Base-by-base conservation (phyloP, 2,329 filamentous ascomycete species). In the Trichoderma asperellum region DNA sequence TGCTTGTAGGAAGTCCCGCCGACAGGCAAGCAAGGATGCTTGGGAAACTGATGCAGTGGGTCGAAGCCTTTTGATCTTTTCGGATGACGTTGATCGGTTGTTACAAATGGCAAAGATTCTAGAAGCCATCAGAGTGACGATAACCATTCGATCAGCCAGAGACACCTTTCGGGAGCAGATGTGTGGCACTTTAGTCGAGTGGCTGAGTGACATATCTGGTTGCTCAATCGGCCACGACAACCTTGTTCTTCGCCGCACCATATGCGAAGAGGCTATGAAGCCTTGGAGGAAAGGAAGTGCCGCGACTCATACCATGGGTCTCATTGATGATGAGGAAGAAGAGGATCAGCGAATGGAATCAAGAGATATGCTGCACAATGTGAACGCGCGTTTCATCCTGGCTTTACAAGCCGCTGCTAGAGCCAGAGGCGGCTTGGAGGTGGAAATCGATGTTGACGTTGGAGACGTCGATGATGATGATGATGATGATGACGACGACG, bases 91-190 rank as follows among this genome's bases (percentile, higher is more conserved):
- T 49, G 84, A 89, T 34, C 85, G 87, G 47, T 86, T 99, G 14
- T 83, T 99, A 18, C 82, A 83, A 16, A 94, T 96, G 80, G 92
- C 94, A 5, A 91, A 89, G 72, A 90, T 96, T 27, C 92, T 99
- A 73, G 96, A 99, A 80, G 91, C 97, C 71, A 97, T 99, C 79
- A 94, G 97, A 77, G 89, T 99, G 69, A 98, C 96, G 0, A 93
- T 97, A 60, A 99, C 96, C 0, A 94, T 99, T 71, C 89, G 96
- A 56, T 97, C 95, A 11, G 89, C 96, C 5, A 88, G 96, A 74
- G 96, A 99, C 80, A 98, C 94, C 0, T 99, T 98, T 81, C 88
- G 96, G 70, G 96, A 99, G 78, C 92, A 98, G 78, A 99, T 99
- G 96, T 97, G 94, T 75, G 94, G 92, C n/a, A 93, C 94, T 18